Evolutionary conservation across 2,329 filamentous ascomycete species (phyloP), one percentile per base, ranked within the genome.

Genomic region (Fusarium clavum): DNA sequence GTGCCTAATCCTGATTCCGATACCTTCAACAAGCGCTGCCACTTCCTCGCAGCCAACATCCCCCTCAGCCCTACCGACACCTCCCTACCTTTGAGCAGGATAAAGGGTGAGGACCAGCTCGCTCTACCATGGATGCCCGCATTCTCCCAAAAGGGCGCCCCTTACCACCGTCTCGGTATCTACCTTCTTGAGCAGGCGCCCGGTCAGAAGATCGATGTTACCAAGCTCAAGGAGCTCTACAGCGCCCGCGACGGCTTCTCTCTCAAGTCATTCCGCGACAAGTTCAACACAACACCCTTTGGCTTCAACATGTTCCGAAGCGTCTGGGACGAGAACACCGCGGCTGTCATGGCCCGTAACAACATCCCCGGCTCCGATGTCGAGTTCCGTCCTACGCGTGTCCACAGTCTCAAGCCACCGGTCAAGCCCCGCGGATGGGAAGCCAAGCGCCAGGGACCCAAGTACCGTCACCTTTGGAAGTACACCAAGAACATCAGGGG

Each of bases 241-340:
- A 73, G 78, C 24, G 69, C 71, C 45, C 88, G 92, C 55, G 87
- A 94, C 51, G 86, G 86, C 48, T 97, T 97, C 82, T 90, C 86
- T 60, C 83, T 97, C 66, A 90, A 93, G 77, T 89, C 88, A 67
- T 92, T 97, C 79, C 87, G 91, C 71, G 87, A 90, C 77, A 90
- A 90, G 78, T 88, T 93, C 78, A 81, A 83, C 61, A 83, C 96
- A 66, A 86, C 84, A 62, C 88, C 94, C 10, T 89, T 98, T 62
- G 94, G 94, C 45, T 92, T 94, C 74, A 93, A 90, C 78, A 83
- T 99, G 74, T 99, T 98, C 90, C 90, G 96, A 72, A 91, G 90
- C 64, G 83, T 92, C 71, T 98, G 94, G 93, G 96, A 99, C 80
- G 92, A 96, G 64, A 89, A 88, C 75, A 99, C 93, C 56, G 90